phyloP scores from a whole-genome alignment of 805 yeast species.

The Lipomyces spencermartinsiae region DNA sequence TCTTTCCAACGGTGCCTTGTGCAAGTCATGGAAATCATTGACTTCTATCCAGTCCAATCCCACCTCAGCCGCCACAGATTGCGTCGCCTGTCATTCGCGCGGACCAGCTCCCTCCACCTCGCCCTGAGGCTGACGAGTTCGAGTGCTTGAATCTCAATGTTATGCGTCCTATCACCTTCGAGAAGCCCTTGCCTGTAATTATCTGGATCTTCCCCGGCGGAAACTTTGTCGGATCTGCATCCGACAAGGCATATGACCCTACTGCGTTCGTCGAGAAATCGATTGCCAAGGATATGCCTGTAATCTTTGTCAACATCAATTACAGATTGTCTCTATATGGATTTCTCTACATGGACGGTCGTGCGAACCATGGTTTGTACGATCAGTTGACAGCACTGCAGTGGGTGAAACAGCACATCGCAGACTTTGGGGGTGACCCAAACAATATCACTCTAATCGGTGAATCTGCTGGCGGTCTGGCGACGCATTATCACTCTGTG shows the following conservation, averaged over 20 bases:
- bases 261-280: slow-evolving; percentile 41
- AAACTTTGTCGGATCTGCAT: slow-evolving; percentile 29
- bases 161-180: slow-evolving; percentile 38
- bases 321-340: slow-evolving; percentile 51
- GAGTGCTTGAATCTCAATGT: slow-evolving; percentile 45
- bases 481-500: slow-evolving; percentile 50
- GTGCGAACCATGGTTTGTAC: slow-evolving; percentile 53
- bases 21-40: not conserved
- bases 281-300: slow-evolving; percentile 39
- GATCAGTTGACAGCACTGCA: slow-evolving; percentile 56
- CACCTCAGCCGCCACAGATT: slow-evolving; percentile 33
- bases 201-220: slow-evolving; percentile 38
- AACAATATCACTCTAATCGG: slow-evolving; percentile 54
- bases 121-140: slow-evolving; percentile 41
- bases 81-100: slow-evolving; percentile 25
- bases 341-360: slow-evolving; percentile 49
- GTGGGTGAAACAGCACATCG: slow-evolving; percentile 55
- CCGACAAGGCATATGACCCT: slow-evolving; percentile 40
- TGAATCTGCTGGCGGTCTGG: slow-evolving; percentile 56
- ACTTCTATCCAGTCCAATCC: slow-evolving; percentile 22
- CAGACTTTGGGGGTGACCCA: slow-evolving; percentile 56
- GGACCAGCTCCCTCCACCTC: slow-evolving; percentile 27
- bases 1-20: not conserved
- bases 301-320: slow-evolving; percentile 49
- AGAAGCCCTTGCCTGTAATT: slow-evolving; percentile 26